Base-by-base conservation (phyloP, 139 green algal genomes). In the Coelastrella sp. region DNA sequence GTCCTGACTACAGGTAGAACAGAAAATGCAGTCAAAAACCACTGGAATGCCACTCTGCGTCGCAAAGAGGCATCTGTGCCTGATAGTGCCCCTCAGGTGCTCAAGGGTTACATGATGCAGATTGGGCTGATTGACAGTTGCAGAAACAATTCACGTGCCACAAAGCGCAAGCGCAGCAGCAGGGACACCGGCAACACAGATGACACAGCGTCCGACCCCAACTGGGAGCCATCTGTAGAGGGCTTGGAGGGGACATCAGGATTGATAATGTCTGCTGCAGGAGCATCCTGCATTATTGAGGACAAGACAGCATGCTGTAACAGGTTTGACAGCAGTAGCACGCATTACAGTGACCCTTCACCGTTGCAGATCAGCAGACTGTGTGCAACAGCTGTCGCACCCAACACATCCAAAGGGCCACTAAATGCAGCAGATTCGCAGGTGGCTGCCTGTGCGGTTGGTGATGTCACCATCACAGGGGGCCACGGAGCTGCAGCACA, bases 11-110 rank as follows among this genome's bases (percentile, higher is more conserved):
- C 87, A 90, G 87, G 87, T 57, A 92, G 97, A 12, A 98, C 96
- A 49, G 97, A 99, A 89, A 99, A 99, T 88, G 94, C 95, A 4
- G 96, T 99, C 59, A 99, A 99, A 93, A 99, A 99, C 87, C 94
- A 97, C 89, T 99, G 97, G 97, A 91, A 91, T 58, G 88, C 88
- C 57, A 91, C 88, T 10, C 59, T 91, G 58, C 57, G 88, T n/a
- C 88, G 88, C 81, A 91, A 91, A 49, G 87, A 91, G 15, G 6
- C 61, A 22, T 27, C 61, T 10, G 7, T 59, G 19, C 59, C 75
- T 60, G 87, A 79, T 22, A 68, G 78, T 15, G 75, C 75, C 7
- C 87, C 87, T 7, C 75, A 85, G 60, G 87, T 86, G 10, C 87
- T 90, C 4, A 85, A 85, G 60, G 76, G 27, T 8, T 90, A 90